Percentiles rank a stretch among this genome's conserved stretches.
Evolutionary conservation across 1,139 yeast genomes (phyloP).

Genomic region (Suhomyces panamericanus): DNA sequence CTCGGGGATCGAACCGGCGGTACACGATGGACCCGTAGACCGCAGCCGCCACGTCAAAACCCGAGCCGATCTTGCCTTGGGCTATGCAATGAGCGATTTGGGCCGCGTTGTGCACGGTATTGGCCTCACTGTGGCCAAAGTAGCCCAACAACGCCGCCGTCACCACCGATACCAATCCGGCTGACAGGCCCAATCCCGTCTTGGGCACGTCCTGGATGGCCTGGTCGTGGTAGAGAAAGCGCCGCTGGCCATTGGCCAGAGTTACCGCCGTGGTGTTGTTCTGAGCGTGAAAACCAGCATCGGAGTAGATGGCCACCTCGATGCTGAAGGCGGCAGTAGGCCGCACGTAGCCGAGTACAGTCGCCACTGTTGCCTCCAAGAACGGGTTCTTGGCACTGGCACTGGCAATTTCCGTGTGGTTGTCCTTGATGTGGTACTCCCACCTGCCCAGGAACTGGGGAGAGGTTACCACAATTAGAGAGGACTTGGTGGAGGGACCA

Average conservation of each 20-base stretch:
- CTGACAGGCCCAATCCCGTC: slow-evolving; percentile 95
- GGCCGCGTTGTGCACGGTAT: slow-evolving; percentile 70
- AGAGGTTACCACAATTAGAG: slow-evolving; percentile 53
- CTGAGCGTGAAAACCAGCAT: slow-evolving; percentile 87
- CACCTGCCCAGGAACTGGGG: slow-evolving; percentile 84
- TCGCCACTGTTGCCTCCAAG: slow-evolving; percentile 59
- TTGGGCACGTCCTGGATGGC: slow-evolving; percentile 77
- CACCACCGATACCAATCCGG: slow-evolving; percentile 84
- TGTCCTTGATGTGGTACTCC: slow-evolving; percentile 46
- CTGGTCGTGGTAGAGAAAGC: slow-evolving; percentile 59
- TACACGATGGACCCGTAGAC: slow-evolving; percentile 86
- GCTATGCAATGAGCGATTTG: slow-evolving; percentile 93
- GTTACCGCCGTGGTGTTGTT: slow-evolving; percentile 37
- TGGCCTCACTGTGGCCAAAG: slow-evolving; percentile 29
- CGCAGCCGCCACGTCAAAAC: slow-evolving; percentile 96
- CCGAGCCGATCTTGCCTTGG: slow-evolving; percentile 93
- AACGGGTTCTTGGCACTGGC: slow-evolving; percentile 62
- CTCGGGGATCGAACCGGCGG: slow-evolving; percentile 62
- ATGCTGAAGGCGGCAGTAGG: slow-evolving; percentile 35
- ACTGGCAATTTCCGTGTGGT: background rate
- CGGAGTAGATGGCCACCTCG: slow-evolving; percentile 70
- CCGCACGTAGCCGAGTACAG: slow-evolving; percentile 53
- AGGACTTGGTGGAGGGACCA: slow-evolving; percentile 8
- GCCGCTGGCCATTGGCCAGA: slow-evolving; percentile 34
- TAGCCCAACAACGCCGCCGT: slow-evolving; percentile 65